Evolutionary conservation across 768 basidiomycete species (phyloP), one percentile per base, ranked within the genome.

Genomic region (Russula olivacea): DNA sequence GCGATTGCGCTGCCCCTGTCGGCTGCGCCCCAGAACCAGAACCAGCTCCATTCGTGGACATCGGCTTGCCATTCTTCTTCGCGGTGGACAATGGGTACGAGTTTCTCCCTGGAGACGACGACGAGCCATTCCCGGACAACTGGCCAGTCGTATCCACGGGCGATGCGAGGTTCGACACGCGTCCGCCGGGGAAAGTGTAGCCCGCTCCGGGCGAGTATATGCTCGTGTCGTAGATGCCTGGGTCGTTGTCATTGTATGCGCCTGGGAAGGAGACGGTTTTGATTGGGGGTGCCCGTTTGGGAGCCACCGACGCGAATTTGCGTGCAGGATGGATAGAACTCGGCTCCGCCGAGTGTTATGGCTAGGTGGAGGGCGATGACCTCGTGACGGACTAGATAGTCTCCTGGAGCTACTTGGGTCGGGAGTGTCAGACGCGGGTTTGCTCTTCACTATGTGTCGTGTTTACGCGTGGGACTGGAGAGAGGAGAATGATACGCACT

Each of bases 281-380:
- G 81, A 62, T 69, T 73, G 3, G 86, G 84, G 1, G 64, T 71
- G 15, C 81, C 85, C 1, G 77, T 79, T 50, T 79, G 79, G 55
- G 75, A 79, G 12, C 89, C 88, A 2, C 78, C 74, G 41, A 91
- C 72, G 43, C 71, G 74, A 61, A 76, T n/a, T 71, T 82, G 81
- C 3, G 80, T 77, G 72, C 90, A 93, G 30, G 82, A 81, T 0
- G 87, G 85, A 71, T 93, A 93, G 74, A 91, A 92, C 74, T 93
- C 90, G 0, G 88, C 89, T 21, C 87, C 87, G 7, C 84, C 83
- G 19, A 69, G 11, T 2, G 69, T 66, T n/a, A 70, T 77, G 7
- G 80, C 89, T 51, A 85, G 78, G 69, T 91, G 90, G 15, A 91
- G 81, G 11, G 86, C 85, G 71, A 91, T 85, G 72, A 91, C 86